These are phyloP conservation scores for Uronychia binucleata DNA, from an alignment of 73 alveolate species.

Conservation along the genomic window DNA sequence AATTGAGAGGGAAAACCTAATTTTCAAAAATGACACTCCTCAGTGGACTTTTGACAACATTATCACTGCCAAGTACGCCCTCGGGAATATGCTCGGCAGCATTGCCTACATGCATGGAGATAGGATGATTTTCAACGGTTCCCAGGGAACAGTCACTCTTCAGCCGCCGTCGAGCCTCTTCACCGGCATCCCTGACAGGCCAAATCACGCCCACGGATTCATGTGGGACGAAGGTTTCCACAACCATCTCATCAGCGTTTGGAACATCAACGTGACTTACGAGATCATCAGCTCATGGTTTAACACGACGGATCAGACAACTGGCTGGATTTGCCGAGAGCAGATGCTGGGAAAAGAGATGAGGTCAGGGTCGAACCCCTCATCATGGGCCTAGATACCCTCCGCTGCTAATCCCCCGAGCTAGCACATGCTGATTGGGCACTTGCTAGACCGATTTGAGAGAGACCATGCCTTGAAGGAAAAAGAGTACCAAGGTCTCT, in stretches of 20 bases:
- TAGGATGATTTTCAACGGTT: neutral
- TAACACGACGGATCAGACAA: conserved; percentile 74
- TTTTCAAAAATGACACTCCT: neutral
- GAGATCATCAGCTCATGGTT: conserved; percentile 93
- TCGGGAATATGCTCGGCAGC: neutral
- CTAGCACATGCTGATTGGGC: neutral
- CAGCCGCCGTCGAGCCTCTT: conserved; percentile 39
- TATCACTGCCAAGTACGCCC: neutral
- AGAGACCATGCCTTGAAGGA: neutral
- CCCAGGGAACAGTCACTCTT: neutral
- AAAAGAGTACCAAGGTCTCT: neutral
- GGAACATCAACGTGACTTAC: conserved; percentile 88
- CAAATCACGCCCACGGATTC: conserved; percentile 96
- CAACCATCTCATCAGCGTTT: conserved; percentile 80
- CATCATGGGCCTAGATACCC: conserved; percentile 72
- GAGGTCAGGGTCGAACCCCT: conserved; percentile 79
- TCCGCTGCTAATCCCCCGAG: conserved; percentile 93
- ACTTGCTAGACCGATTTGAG: neutral
- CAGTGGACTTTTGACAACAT: neutral
- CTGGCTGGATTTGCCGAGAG: conserved; percentile 98
- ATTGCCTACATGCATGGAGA: neutral
- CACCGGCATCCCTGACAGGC: conserved; percentile 94
- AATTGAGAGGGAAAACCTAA: no score
- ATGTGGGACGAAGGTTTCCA: conserved; percentile 99
- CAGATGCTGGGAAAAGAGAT: conserved; percentile 87